These are phyloP conservation scores for Cantharellus anzutake DNA, from an alignment of 768 basidiomycete species.

Conservation along the genomic window DNA sequence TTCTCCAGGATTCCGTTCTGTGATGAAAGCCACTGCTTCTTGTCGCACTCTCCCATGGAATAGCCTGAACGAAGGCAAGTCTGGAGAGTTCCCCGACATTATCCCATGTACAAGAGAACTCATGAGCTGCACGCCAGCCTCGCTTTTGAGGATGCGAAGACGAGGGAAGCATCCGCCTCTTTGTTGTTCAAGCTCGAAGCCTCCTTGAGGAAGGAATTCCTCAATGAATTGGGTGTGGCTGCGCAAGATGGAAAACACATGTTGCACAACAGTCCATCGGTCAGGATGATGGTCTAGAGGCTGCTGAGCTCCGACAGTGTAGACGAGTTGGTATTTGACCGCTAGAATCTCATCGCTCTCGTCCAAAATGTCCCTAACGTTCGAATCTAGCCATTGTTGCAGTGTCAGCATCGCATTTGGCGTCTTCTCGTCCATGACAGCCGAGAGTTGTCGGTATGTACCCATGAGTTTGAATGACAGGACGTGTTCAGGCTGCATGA, in stretches of 20 bases:
- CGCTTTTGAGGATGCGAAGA: neutral
- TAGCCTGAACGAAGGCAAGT: neutral
- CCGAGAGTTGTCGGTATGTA: constrained; percentile 15
- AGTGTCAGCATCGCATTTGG: neutral
- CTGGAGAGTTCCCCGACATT: neutral
- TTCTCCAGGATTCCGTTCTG: neutral
- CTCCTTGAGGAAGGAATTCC: neutral
- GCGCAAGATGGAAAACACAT: neutral
- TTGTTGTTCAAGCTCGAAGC: neutral
- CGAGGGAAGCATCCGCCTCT: neutral
- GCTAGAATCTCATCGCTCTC: constrained; percentile 23
- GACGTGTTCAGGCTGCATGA: constrained; percentile 35
- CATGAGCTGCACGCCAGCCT: neutral
- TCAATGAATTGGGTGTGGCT: neutral
- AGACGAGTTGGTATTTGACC: constrained; percentile 5
- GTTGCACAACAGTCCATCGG: neutral
- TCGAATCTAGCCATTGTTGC: constrained; percentile 12
- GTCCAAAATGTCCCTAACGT: constrained; percentile 24
- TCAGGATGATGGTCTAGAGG: constrained; percentile 1
- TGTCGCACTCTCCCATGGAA: neutral
- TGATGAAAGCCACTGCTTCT: neutral
- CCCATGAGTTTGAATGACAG: constrained; percentile 32
- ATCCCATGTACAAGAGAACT: neutral
- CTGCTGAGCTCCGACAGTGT: constrained; percentile 5
- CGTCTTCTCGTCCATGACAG: neutral